Evolutionary conservation across 148 eudicot species (phyloP), one percentile per base, ranked within the genome.

Genomic region (Camellia japonica): DNA sequence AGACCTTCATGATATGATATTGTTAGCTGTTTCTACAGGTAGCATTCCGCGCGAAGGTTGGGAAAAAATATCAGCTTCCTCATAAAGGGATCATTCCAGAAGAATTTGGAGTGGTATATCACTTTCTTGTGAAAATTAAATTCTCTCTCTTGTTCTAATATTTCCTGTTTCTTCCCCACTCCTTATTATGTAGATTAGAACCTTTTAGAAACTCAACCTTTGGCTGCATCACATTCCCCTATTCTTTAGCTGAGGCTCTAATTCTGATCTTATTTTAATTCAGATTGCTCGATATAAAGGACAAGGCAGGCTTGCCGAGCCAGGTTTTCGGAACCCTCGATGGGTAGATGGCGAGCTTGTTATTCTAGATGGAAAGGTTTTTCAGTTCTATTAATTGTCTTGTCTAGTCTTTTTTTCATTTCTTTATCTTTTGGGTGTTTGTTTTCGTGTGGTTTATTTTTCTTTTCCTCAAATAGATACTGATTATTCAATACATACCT

Each of bases 311-410:
- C 91, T 97, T 79, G 91, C 99, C 59, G 97, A 89, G 80, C 95
- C 93, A 71, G 99, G 99, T 13, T 90, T 86, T 68, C 80, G 63
- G 44, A 94, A 91, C 79, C 95, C 99, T 73, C 88, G 95, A 87
- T 97, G 99, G 99, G 98, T 94, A 73, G 98, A 97, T 86, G 99
- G 99, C 78, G 99, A 97, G 90, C 98, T 97, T 65, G 92, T 97
- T 85, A 90, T 97, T 81, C 87, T 97, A 52, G 97, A 97, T 71
- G 99, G 99, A 78, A 92, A 94, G 99, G 99, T 97, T 67, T n/a
- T 8, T 2, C 3, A 51, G 14, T 73, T 75, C 58, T 79, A 56
- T 47, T 10, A 19, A n/a, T 47, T 70, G 30, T 70, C 74, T 70
- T 0, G 16, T 49, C 74, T 23, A 47, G 19, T 70, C n/a, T 65